Conservation (phyloP, 129 eudicot genomes). For the Heracleum sosnowskyi region DNA sequence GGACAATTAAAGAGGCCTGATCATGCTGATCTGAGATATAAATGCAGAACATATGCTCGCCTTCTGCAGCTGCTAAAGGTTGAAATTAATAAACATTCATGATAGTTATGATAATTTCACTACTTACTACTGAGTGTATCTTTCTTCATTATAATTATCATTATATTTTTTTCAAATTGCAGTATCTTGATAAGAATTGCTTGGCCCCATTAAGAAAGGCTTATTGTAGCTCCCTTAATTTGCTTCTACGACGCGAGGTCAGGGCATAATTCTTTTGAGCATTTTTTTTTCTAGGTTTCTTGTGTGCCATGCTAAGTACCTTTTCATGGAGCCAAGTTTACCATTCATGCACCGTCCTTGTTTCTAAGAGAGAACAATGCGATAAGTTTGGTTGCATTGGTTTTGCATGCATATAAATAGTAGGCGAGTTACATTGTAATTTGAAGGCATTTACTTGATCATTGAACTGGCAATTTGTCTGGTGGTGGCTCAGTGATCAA, state of each 20-base stretch:
- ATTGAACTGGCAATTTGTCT: not conserved
- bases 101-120: constrained; percentile 4
- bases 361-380: not conserved
- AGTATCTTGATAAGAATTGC: constrained; percentile 91
- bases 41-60: constrained; percentile 95
- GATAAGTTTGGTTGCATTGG: not conserved
- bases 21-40: constrained; percentile 88
- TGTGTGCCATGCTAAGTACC: not conserved
- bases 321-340: not conserved
- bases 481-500: not conserved
- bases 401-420: not conserved
- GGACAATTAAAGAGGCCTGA: constrained; percentile 97
- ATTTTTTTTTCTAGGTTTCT: not conserved
- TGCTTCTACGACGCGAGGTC: constrained; percentile 89
- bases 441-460: not conserved
- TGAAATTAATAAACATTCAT: constrained; percentile 17
- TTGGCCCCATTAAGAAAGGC: constrained; percentile 85
- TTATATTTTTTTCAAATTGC: constrained; percentile 18
- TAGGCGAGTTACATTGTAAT: not conserved
- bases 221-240: constrained; percentile 80
- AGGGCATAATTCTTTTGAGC: constrained; percentile 14
- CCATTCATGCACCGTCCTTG: not conserved
- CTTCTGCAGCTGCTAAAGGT: constrained; percentile 94
- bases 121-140: constrained; percentile 9
- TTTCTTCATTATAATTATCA: not conserved